Evolutionary conservation across 805 yeast species (phyloP), one percentile per base, ranked within the genome.

Genomic region (Yarrowia sp.): DNA sequence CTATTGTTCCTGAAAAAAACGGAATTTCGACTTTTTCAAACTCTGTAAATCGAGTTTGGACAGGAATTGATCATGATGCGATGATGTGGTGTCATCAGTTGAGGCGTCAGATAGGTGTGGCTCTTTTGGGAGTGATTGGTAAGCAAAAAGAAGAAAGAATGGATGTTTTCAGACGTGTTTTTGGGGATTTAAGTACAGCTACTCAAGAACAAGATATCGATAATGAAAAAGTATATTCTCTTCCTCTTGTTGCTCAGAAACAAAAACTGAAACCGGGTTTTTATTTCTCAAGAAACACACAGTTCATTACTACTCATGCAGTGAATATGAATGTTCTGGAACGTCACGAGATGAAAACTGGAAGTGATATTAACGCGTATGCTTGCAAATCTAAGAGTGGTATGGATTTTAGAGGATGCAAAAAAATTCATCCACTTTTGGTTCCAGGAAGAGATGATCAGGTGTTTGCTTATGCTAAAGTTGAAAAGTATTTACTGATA

Each of bases 1-100:
- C 89, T 3, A 68, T 92, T 0, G 79, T 92, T 0, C 97, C 97
- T 0, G 79, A 81, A 1, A 68, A 83, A 0, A 84, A 93, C 70
- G 98, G 98, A 0, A 86, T 93, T 66, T 86, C 96, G 0, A 89
- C 88, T 0, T 90, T 85, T 69, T 84, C 97, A 0, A 86, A 95
- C 0, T 92, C 96, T 0, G 88, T 93, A 8, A 97, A 96, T 0
- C 82, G 81, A 1, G 97, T 93, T 0, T 93, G 98, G 96, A 86
- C 97, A 0, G 89, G 97, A 1, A 86, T 92, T 39, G 98, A 93
- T 74, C 99, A 93, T 76, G 80, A 91, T 68, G 98, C 98, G 0
- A 86, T 95, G 58, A 96, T 93, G 1, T 93, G 99, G 99, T 93
- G 99, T 76, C 89, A 86, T 67, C 98, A 93, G 74, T 76, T 92